phyloP scores from a whole-genome alignment of 1,284 basidiomycete genomes.

The Megacollybia platyphylla region DNA sequence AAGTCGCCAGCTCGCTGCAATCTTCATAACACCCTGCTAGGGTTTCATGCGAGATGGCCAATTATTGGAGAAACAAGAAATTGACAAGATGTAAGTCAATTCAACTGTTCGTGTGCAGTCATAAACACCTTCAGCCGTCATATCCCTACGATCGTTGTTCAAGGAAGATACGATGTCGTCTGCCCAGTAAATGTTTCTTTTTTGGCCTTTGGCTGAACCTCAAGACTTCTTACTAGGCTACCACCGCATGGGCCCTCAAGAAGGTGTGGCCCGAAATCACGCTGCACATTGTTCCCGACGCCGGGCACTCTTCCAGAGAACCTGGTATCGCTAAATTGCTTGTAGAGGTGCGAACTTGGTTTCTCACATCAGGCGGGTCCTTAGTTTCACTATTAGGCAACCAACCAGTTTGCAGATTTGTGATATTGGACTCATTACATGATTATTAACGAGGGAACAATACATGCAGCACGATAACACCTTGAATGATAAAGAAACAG shows the following conservation, averaged over 20 bases:
- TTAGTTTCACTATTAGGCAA: conserved; percentile 18
- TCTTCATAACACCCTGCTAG: conserved; percentile 14
- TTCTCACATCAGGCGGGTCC: neutral
- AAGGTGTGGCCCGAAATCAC: conserved; percentile 73
- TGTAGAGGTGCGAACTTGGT: conserved; percentile 39
- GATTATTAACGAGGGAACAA: neutral
- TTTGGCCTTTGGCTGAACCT: neutral
- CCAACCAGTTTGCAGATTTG: conserved; percentile 29
- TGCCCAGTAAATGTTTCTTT: conserved; percentile 43
- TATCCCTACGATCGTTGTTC: conserved; percentile 76
- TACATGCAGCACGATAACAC: neutral
- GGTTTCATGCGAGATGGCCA: conserved; percentile 90
- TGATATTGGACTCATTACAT: conserved; percentile 6
- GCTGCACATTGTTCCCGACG: conserved; percentile 79
- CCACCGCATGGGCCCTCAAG: conserved; percentile 70
- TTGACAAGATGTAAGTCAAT: conserved; percentile 74
- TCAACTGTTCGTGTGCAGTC: neutral
- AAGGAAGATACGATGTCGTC: conserved; percentile 78
- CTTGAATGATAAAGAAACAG: neutral
- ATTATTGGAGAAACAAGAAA: conserved; percentile 70
- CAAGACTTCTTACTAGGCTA: conserved; percentile 30
- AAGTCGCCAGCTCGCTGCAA: conserved; percentile 7
- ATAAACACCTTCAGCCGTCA: conserved; percentile 42
- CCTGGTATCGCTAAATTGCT: conserved; percentile 61
- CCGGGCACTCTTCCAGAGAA: conserved; percentile 84